A percentile compares a stretch with the other conserved stretches of the same genome.
Conservation (phyloP, 78 protist genomes). For the Speleostelium caveatum region DNA sequence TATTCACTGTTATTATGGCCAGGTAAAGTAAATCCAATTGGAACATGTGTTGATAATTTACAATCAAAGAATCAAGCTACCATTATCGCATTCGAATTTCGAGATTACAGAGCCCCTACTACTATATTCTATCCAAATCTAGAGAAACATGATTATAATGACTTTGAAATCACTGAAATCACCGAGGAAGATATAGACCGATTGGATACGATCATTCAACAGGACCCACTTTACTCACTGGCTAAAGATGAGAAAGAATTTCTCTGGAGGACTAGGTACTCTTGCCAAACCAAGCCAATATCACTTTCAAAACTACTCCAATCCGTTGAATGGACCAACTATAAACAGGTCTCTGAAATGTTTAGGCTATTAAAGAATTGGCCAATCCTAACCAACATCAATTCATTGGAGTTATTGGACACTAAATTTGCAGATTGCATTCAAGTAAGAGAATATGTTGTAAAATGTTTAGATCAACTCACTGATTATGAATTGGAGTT, state of each 20-base stretch:
- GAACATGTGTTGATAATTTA: constrained; percentile 67
- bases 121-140: constrained; percentile 21
- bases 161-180: neutral
- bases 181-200: constrained; percentile 16
- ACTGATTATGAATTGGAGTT: constrained; percentile 84
- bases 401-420: constrained; percentile 90
- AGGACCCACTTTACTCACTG: constrained; percentile 73
- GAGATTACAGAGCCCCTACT: constrained; percentile 22
- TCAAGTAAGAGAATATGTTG: constrained; percentile 88
- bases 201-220: constrained; percentile 29
- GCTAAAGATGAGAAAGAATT: constrained; percentile 54
- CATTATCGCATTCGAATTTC: constrained; percentile 64
- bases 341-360: constrained; percentile 81
- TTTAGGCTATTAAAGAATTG: constrained; percentile 51
- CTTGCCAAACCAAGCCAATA: constrained; percentile 57
- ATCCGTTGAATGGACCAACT: constrained; percentile 85
- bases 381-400: constrained; percentile 48
- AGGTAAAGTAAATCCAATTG: constrained; percentile 76
- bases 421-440: constrained; percentile 83
- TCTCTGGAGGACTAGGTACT: constrained; percentile 64
- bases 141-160: neutral
- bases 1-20: constrained; percentile 62
- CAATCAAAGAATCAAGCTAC: constrained; percentile 56
- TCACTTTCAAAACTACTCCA: constrained; percentile 91
- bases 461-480: constrained; percentile 83